Percentiles rank a stretch among this genome's conserved stretches.
These are phyloP conservation scores for Sicyos baderoa DNA, from an alignment of 306 rosid species.

Conservation along the genomic window DNA sequence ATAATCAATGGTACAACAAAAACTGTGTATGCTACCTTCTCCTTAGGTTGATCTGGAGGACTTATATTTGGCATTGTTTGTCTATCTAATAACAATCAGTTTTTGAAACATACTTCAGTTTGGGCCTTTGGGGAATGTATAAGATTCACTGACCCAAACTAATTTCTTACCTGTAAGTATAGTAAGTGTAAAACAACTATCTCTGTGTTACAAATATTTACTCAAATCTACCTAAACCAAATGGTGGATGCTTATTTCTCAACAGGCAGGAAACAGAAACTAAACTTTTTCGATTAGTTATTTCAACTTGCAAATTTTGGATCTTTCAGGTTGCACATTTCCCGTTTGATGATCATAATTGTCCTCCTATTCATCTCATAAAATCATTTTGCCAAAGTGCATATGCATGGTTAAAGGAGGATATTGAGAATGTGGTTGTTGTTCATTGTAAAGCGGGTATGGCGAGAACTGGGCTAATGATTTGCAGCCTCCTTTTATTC, in stretches of 20 bases:
- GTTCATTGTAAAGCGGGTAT: conserved; percentile 98
- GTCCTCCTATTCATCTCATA: conserved; percentile 81
- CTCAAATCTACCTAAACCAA: neutral
- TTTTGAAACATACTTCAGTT: neutral
- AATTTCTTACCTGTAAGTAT: neutral
- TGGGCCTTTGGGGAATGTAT: neutral
- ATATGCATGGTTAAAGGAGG: conserved; percentile 87
- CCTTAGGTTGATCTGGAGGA: conserved; percentile 18
- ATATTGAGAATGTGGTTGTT: conserved; percentile 84
- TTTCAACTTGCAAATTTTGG: conserved; percentile 21
- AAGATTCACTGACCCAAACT: neutral
- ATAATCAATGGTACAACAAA: neutral
- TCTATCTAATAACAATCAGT: neutral
- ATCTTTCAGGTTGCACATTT: conserved; percentile 77
- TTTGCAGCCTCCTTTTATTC: conserved; percentile 80
- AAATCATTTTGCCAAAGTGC: conserved; percentile 86
- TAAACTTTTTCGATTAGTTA: neutral
- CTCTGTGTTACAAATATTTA: neutral
- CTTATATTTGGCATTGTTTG: neutral
- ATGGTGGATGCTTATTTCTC: conserved; percentile 22
- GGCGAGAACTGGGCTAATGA: conserved; percentile 96
- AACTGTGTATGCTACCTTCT: neutral
- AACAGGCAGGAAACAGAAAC: neutral
- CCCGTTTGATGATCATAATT: conserved; percentile 92
- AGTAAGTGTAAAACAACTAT: neutral